A percentile compares a stretch with the other conserved stretches of the same genome.
These are phyloP conservation scores for Suhomyces sp. DNA, from an alignment of 805 yeast genomes.

Conservation along the genomic window DNA sequence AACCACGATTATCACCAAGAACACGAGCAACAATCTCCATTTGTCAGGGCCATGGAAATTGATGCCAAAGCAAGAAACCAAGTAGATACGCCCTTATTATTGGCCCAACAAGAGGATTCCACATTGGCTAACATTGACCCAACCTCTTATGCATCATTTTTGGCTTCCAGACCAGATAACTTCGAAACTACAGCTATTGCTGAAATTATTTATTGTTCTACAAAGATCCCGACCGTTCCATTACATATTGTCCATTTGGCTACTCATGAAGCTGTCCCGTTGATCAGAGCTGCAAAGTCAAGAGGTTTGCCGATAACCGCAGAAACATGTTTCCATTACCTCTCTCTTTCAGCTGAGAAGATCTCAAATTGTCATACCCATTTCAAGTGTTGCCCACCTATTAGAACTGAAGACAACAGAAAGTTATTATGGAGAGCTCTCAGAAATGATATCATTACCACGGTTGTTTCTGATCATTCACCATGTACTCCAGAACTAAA, in stretches of 20 bases:
- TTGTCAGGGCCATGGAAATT: constrained; percentile 19
- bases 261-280: constrained; percentile 77
- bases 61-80: constrained; percentile 9
- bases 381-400: constrained; percentile 95
- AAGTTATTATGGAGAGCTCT: constrained; percentile 77
- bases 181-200: constrained; percentile 85
- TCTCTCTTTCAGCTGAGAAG: constrained; percentile 72
- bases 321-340: constrained; percentile 93
- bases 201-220: constrained; percentile 64
- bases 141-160: constrained; percentile 64
- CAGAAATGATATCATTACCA: constrained; percentile 59
- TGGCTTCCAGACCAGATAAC: constrained; percentile 84
- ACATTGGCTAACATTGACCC: constrained; percentile 54
- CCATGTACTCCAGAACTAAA: constrained; percentile 94
- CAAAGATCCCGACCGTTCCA: constrained; percentile 57
- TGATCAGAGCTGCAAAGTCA: constrained; percentile 63
- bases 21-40: constrained; percentile 26
- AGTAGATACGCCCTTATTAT: constrained; percentile 35
- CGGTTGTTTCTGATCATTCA: constrained; percentile 93
- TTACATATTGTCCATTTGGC: constrained; percentile 91
- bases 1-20: constrained; percentile 26
- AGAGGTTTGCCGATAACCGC: constrained; percentile 66
- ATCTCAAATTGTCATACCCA: constrained; percentile 78
- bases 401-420: constrained; percentile 72
- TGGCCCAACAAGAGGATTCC: constrained; percentile 43